phyloP scores from a whole-genome alignment of 352 stramenopile species.

The Pythium utonaiense region DNA sequence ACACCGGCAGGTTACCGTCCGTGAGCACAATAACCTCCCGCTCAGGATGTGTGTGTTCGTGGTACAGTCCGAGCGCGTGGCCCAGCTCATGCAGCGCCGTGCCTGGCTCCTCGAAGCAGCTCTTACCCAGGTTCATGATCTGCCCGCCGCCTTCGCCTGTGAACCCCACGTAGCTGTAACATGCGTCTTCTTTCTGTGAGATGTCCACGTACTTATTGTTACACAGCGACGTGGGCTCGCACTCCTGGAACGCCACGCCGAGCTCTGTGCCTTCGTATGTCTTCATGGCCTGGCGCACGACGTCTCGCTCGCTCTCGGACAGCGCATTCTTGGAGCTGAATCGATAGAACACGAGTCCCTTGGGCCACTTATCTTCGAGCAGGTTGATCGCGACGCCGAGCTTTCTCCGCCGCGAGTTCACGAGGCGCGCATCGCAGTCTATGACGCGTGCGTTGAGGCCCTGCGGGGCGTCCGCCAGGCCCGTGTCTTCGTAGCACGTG shows the following conservation, averaged over 20 bases:
- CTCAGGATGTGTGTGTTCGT: constrained; percentile 69
- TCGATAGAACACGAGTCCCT: constrained; percentile 66
- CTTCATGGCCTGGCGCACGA: constrained; percentile 54
- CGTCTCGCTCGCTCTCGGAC: constrained; percentile 29
- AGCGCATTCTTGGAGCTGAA: constrained; percentile 49
- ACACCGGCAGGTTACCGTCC: constrained; percentile 55
- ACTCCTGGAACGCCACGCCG: constrained; percentile 63
- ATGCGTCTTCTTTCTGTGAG: constrained; percentile 61
- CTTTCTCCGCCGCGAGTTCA: constrained; percentile 28
- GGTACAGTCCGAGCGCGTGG: constrained; percentile 60
- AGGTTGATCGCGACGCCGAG: constrained; percentile 57
- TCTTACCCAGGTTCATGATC: constrained; percentile 64
- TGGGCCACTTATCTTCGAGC: constrained; percentile 60
- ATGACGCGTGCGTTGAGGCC: constrained; percentile 34
- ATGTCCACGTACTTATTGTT: constrained; percentile 71
- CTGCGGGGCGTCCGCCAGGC: constrained; percentile 51
- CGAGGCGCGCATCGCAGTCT: constrained; percentile 29
- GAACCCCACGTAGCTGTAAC: constrained; percentile 74
- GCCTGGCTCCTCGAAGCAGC: constrained; percentile 53
- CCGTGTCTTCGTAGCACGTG: constrained; percentile 56
- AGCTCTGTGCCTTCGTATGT: constrained; percentile 58
- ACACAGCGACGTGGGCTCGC: constrained; percentile 49
- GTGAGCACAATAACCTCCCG: constrained; percentile 69
- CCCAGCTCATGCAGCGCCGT: constrained; percentile 63
- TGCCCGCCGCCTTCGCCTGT: constrained; percentile 59